Evolutionary conservation across 176 grass and related monocot genomes (phyloP).

Genomic region (bread wheat (Triticum aestivum)): DNA sequence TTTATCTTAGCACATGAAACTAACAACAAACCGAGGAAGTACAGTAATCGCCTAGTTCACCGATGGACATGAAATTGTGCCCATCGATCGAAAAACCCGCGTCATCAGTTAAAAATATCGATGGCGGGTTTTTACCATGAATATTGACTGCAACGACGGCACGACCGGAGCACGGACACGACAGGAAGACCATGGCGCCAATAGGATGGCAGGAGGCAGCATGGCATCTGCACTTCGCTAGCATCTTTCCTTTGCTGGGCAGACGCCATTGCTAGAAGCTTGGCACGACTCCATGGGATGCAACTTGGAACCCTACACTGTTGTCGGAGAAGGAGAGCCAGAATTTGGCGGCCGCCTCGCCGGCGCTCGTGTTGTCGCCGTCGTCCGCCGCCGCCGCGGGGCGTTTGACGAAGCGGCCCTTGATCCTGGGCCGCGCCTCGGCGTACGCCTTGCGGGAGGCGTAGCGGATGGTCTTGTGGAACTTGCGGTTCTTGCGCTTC

Average conservation of each 20-base stretch:
- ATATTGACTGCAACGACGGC: background rate
- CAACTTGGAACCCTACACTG: conserved; percentile 29
- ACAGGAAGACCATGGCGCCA: background rate
- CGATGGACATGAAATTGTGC: background rate
- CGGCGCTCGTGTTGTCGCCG: background rate
- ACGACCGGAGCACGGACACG: background rate
- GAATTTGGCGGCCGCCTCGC: background rate
- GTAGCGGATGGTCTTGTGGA: conserved; percentile 80
- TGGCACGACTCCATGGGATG: conserved; percentile 40
- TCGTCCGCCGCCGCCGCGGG: background rate
- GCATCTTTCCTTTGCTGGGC: conserved; percentile 24
- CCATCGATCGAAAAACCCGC: background rate
- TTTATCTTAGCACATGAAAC: conserved; percentile 13
- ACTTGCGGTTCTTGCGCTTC: conserved; percentile 72
- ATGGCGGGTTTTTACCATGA: background rate
- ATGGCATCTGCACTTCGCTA: conserved; percentile 16
- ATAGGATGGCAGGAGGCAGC: background rate
- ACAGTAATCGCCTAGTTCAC: background rate
- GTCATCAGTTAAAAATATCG: background rate
- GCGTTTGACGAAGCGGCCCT: conserved; percentile 72
- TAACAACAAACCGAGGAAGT: background rate
- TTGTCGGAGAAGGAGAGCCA: conserved; percentile 43
- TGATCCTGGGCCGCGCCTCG: conserved; percentile 65
- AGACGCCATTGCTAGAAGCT: conserved; percentile 40
- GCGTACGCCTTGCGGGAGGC: conserved; percentile 74